phyloP scores from a whole-genome alignment of 495 filamentous ascomycete species.

The Aspergillus taichungensis region DNA sequence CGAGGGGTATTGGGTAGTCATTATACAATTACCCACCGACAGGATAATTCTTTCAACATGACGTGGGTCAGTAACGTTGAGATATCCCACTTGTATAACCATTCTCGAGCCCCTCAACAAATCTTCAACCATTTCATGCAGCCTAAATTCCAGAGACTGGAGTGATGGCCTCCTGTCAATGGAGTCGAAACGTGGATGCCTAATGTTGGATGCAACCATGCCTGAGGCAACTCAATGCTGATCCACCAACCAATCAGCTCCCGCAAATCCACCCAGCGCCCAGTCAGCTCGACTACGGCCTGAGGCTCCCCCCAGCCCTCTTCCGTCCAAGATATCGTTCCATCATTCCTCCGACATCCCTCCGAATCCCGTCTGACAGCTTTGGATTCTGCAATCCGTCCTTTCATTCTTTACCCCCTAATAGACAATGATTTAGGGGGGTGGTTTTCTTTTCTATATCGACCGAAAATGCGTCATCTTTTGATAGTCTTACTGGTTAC shows the following conservation, averaged over 20 bases:
- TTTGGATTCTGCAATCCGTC: not conserved
- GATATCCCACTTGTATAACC: no score
- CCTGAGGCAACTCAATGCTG: not conserved
- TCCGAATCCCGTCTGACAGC: not conserved
- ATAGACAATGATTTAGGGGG: slow-evolving; percentile 4
- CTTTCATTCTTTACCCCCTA: not conserved
- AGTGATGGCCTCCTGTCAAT: no score
- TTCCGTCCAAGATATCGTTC: not conserved
- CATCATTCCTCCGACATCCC: not conserved
- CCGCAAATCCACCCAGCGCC: not conserved
- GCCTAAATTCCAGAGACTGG: no score
- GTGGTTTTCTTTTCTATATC: not conserved
- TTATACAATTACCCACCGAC: no score
- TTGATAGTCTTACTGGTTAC: slow-evolving; percentile 19
- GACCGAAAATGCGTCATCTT: slow-evolving; percentile 10
- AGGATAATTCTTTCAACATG: no score
- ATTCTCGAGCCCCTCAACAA: no score
- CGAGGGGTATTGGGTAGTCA: no score
- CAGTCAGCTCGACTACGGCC: not conserved
- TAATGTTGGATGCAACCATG: no score
- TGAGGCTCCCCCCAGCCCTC: slow-evolving; percentile 1
- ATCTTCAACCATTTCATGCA: no score
- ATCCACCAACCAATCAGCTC: not conserved
- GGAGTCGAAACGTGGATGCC: no score
- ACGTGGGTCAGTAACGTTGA: no score